A percentile compares a stretch with the other conserved stretches of the same genome.
These are phyloP conservation scores for Rhodotorula sp. DNA, from an alignment of 1,284 basidiomycete species.

Conservation along the genomic window DNA sequence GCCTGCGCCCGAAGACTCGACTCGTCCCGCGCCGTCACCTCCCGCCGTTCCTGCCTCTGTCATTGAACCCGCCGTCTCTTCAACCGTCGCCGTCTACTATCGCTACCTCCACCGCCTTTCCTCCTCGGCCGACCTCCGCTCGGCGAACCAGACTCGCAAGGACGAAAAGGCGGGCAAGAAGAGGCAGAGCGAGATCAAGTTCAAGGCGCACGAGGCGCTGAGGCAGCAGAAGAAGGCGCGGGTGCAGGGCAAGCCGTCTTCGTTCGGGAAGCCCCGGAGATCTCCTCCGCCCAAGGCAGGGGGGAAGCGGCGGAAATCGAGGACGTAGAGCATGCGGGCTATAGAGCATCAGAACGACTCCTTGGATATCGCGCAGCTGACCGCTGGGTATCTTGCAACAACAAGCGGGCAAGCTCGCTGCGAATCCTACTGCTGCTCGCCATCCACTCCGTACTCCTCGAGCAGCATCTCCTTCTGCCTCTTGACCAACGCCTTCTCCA, in stretches of 20 bases:
- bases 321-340: no score
- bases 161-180: slow-evolving; percentile 30
- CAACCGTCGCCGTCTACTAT: background rate
- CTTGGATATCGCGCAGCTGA: background rate
- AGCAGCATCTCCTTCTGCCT: slow-evolving; percentile 78
- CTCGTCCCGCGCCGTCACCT: background rate
- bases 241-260: no score
- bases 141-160: slow-evolving; percentile 42
- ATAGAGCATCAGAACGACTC: background rate
- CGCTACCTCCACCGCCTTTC: slow-evolving; percentile 11
- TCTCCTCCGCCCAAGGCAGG: no score
- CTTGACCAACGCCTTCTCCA: slow-evolving; percentile 72
- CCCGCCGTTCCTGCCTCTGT: background rate
- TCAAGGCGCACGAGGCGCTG: slow-evolving; percentile 25
- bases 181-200: slow-evolving; percentile 32
- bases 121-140: slow-evolving; percentile 28
- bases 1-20: background rate
- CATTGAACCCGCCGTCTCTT: slow-evolving; percentile 10
- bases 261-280: no score
- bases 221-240: no score
- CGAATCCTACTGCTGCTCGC: background rate
- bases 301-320: no score
- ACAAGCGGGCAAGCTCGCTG: no score
- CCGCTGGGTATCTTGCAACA: no score
- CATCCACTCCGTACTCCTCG: slow-evolving; percentile 62